phyloP scores from a whole-genome alignment of 2,329 filamentous ascomycete species.

The Arthroderma sp. region DNA sequence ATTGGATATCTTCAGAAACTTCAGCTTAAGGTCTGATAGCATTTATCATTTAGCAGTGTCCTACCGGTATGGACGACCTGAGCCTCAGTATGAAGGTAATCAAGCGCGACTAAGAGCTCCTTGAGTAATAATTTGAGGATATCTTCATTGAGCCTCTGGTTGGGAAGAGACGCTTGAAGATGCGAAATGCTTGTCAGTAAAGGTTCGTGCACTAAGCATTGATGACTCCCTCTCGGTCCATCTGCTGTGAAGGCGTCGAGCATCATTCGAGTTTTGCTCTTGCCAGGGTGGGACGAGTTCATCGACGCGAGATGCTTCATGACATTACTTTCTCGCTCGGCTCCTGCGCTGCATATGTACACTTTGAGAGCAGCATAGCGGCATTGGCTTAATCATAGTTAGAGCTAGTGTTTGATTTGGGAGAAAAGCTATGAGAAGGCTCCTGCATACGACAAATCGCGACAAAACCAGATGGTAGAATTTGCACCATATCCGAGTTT shows the following conservation, averaged over 20 bases:
- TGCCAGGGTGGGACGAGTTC: constrained; percentile 4
- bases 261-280: constrained; percentile 3
- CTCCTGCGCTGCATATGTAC: not conserved
- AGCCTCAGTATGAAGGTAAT: constrained; percentile 6
- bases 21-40: not conserved
- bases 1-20: constrained; percentile 6
- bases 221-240: constrained; percentile 3
- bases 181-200: constrained; percentile 2
- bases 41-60: not conserved
- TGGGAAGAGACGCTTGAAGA: constrained; percentile 2
- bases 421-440: not conserved
- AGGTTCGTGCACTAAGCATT: constrained; percentile 7
- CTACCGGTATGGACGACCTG: constrained; percentile 8
- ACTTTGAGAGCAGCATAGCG: constrained; percentile 6
- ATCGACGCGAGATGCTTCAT: constrained; percentile 1
- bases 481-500: constrained; percentile 7
- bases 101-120: constrained; percentile 3
- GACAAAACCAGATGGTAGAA: constrained; percentile 8
- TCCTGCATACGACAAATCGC: constrained; percentile 4
- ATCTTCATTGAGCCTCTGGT: not conserved
- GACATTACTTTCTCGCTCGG: not conserved
- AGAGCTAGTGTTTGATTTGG: not conserved
- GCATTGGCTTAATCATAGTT: not conserved
- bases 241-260: constrained; percentile 3
- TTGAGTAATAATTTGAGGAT: constrained; percentile 4